Base-by-base conservation (phyloP, 371 early-diverging fungal genomes). In the Mucor mucedo region DNA sequence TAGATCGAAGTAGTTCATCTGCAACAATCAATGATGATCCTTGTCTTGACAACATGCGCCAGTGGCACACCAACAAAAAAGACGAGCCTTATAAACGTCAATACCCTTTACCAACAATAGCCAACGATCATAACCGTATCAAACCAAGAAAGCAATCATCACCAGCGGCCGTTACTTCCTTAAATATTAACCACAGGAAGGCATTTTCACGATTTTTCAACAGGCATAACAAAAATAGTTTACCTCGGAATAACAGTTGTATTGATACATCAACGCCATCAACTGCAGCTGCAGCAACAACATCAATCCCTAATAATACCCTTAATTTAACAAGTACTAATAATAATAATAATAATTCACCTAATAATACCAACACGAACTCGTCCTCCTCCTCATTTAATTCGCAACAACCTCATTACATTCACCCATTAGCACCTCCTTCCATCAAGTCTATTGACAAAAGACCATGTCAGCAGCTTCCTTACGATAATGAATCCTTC, bases 131-230 rank as follows among this genome's bases (percentile, higher is more conserved):
- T 32, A 47, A 58, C 4, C 73, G 73, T 9, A 69, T 78, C 57
- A 78, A 78, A 44, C 48, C 71, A 21, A 62, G 78, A 29, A 78
- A 78, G 52, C 70, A 75, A 21, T 78, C 78, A 10, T 69, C 78
- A 21, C 78, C 78, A 35, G 52, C 71, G 7, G 58, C 67, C n/a
- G 61, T 53, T 13, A 41, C 21, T 49, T 42, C 62, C 56, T 44
- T 39, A 14, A 48, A n/a, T 57, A 63, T 59, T 8, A 39, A 57
- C 40, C 16, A 42, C 5, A 45, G 55, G 52, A 56, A 54, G 10
- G 40, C 66, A 1, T 60, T 74, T 28, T 52, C 65, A 35, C 54
- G 63, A 27, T 38, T 72, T 33, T 72, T 72, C 42, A 38, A 50
- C n/a, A 52, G 53, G 44, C 28, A 29, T 10, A 60, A 30, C 7